Evolutionary conservation across 495 filamentous ascomycete genomes (phyloP).

Genomic region (Chaetomium tenue): DNA sequence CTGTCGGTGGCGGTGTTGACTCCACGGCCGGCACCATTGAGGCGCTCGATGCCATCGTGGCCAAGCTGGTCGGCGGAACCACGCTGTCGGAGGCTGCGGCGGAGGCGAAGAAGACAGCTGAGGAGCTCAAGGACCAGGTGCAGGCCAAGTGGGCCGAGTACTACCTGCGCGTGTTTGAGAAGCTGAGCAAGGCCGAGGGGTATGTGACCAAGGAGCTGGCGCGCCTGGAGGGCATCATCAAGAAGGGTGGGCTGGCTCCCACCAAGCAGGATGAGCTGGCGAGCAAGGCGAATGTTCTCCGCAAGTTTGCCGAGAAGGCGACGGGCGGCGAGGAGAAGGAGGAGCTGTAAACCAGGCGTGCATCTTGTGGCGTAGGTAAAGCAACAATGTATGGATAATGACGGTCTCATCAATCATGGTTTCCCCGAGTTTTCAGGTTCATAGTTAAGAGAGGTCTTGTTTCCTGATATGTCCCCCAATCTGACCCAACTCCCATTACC

Average conservation of each 20-base stretch:
- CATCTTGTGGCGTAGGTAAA: not conserved
- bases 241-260: conserved; percentile 80
- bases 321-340: conserved; percentile 53
- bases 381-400: conserved; percentile 8
- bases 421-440: not conserved
- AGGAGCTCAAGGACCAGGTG: conserved; percentile 58
- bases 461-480: not conserved
- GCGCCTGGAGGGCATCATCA: conserved; percentile 73
- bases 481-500: not conserved
- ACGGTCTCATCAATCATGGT: not conserved
- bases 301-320: conserved; percentile 61
- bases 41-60: conserved; percentile 68
- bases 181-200: conserved; percentile 69
- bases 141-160: conserved; percentile 80
- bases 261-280: conserved; percentile 88
- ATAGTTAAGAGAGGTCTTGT: not conserved
- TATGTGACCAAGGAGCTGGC: conserved; percentile 85
- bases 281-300: conserved; percentile 82
- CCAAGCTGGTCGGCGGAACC: conserved; percentile 59
- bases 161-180: conserved; percentile 86
- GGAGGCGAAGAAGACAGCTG: conserved; percentile 68
- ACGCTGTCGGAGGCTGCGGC: conserved; percentile 56
- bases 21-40: conserved; percentile 77
- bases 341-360: conserved; percentile 58
- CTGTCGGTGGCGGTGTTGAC: conserved; percentile 76